Conservation (phyloP, 768 basidiomycete genomes). For the Chalciporus chontae region DNA sequence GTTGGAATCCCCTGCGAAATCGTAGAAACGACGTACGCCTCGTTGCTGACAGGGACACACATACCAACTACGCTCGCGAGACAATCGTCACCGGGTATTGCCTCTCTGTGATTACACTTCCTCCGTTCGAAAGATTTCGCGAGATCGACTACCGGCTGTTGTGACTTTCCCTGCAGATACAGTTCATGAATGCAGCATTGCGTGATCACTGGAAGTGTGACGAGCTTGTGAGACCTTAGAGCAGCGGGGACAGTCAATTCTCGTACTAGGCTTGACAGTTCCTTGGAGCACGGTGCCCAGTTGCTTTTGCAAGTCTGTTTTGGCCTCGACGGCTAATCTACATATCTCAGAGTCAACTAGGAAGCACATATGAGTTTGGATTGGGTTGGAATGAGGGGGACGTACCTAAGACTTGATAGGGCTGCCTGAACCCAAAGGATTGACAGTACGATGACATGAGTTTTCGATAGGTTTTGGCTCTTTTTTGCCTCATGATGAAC, state of each 20-base stretch:
- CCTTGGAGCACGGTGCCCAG: constrained; percentile 79
- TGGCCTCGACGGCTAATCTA: constrained; percentile 59
- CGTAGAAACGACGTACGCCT: constrained; percentile 5
- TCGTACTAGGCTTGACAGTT: constrained; percentile 85
- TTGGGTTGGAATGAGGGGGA: constrained; percentile 3
- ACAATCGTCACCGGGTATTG: constrained; percentile 85
- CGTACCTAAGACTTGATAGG: constrained; percentile 88
- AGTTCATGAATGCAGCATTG: constrained; percentile 96
- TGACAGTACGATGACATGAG: constrained; percentile 89
- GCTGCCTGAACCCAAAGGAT: constrained; percentile 87
- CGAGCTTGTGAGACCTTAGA: constrained; percentile 37
- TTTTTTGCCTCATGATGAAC: constrained; percentile 81
- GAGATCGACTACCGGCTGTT: constrained; percentile 77
- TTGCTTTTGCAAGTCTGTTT: constrained; percentile 75
- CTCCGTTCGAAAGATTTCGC: constrained; percentile 92
- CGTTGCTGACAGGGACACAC: not conserved
- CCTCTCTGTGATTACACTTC: constrained; percentile 90
- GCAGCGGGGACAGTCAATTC: constrained; percentile 6
- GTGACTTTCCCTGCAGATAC: constrained; percentile 74
- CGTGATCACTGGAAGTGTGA: constrained; percentile 83
- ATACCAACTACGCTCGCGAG: constrained; percentile 76
- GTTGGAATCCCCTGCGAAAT: constrained; percentile 64
- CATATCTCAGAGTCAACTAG: constrained; percentile 87
- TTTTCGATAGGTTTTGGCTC: constrained; percentile 92
- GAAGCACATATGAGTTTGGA: constrained; percentile 7